Base-by-base conservation (phyloP, 805 yeast species). In the Pichia gijzeniarum region DNA sequence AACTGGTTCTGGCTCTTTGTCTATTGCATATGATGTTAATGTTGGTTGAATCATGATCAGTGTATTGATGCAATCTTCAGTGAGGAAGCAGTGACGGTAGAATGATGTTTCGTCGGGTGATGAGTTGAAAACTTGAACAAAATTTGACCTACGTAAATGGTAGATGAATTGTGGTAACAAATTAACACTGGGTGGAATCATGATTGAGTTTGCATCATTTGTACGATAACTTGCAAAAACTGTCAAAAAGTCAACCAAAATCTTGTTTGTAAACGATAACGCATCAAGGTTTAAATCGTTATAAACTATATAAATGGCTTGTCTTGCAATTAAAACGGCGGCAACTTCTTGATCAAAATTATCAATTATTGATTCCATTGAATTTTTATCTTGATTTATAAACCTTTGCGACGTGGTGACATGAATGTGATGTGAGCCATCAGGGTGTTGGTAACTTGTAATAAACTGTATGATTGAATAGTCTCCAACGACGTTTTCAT, bases 41-140 rank as follows among this genome's bases (percentile, higher is more conserved):
- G 84, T 75, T 27, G 88, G 87, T 59, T 82, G 87, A 48, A 81
- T 78, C 85, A 81, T 81, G 33, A 77, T 71, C 52, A 80, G 65
- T 1, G 85, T 71, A 52, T 79, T 80, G 31, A 69, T 67, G 17
- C 77, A 71, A 54, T 82, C 85, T 60, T 80, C 87, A 35, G 74
- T 74, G 57, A 77, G 63, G 57, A 80, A 74, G 31, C 77, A 69
- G 54, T 80, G 86, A 56, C 85, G 72, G 48, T 77, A 72, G 57
- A 73, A 81, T 16, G 79, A 71, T 5, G 88, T 79, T 60, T 81
- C 88, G 63, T 81, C 88, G 0, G 88, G 88, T 1, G 86, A 80
- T 53, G 76, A 77, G 56, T 79, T 79, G 64, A 81, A 81, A 17
- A 81, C 79, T 53, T 78, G 80, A 32, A 81, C 68, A 55, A 82